Percentiles rank a stretch among this genome's conserved stretches.
These are phyloP conservation scores for Apiospora phragmitis DNA, from an alignment of 2,329 filamentous ascomycete species.

Conservation along the genomic window DNA sequence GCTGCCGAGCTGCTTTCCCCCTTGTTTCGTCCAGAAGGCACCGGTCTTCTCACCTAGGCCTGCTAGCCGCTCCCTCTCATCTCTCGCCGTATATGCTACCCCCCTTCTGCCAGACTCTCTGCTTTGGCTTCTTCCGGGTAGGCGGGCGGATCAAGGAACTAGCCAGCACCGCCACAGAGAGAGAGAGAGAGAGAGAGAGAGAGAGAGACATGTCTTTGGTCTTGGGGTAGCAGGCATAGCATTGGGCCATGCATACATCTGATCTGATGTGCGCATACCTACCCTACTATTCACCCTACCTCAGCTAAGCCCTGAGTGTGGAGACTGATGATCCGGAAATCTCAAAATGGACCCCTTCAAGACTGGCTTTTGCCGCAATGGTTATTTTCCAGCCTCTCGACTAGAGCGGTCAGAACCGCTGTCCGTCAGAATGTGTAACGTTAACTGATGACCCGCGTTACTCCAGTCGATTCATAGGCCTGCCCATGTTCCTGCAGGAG, in stretches of 20 bases:
- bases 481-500: not conserved
- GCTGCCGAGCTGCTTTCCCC: not conserved
- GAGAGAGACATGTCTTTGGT: not conserved
- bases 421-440: not conserved
- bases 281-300: not conserved
- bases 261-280: not conserved
- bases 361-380: not conserved
- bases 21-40: slow-evolving; percentile 1
- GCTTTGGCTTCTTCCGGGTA: not conserved
- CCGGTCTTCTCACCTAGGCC: not conserved
- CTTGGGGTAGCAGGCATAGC: not conserved
- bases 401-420: not conserved
- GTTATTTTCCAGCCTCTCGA: slow-evolving; percentile 7
- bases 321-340: slow-evolving; percentile 1
- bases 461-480: not conserved
- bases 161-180: not conserved
- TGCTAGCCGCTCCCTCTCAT: not conserved
- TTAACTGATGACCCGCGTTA: not conserved
- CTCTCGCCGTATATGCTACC: not conserved
- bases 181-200: too few species aligned
- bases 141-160: not conserved
- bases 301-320: slow-evolving; percentile 5
- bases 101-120: not conserved
- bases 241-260: not conserved
- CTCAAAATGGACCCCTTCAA: not conserved